phyloP scores from a whole-genome alignment of 31 red algal genomes.

The Bonnemaisonia californica region DNA sequence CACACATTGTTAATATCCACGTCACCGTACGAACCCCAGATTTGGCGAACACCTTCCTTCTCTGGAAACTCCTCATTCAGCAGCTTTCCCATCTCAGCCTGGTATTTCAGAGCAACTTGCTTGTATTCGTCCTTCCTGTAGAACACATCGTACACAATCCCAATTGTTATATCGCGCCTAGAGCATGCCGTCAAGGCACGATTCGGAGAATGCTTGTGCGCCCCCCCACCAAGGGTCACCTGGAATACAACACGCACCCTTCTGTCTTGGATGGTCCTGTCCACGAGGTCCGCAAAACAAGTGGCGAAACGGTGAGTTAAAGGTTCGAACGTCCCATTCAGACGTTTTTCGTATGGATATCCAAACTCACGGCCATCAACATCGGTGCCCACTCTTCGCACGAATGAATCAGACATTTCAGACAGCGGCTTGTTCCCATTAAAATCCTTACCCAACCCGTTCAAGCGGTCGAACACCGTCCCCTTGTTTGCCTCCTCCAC shows the following conservation, averaged over 20 bases:
- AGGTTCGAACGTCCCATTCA: slow-evolving; percentile 1
- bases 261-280: neutral
- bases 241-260: slow-evolving; percentile 14
- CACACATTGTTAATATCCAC: slow-evolving; percentile 21
- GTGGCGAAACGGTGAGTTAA: neutral
- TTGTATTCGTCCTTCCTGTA: slow-evolving; percentile 29
- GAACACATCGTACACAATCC: slow-evolving; percentile 20
- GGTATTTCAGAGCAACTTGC: neutral
- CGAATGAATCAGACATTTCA: neutral
- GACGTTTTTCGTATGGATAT: slow-evolving; percentile 15
- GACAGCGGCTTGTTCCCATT: slow-evolving; percentile 4
- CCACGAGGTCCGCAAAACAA: too few species aligned
- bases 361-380: slow-evolving; percentile 1
- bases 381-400: neutral
- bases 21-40: slow-evolving; percentile 21
- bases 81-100: slow-evolving; percentile 9
- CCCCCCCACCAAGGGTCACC: slow-evolving; percentile 3
- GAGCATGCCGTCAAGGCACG: neutral
- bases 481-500: neutral
- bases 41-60: neutral
- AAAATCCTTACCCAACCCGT: neutral
- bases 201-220: neutral
- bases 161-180: neutral
- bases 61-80: neutral
- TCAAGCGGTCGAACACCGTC: too few species aligned